These are phyloP conservation scores for Rehmannia glutinosa DNA, from an alignment of 257 asterid species.

Conservation along the genomic window DNA sequence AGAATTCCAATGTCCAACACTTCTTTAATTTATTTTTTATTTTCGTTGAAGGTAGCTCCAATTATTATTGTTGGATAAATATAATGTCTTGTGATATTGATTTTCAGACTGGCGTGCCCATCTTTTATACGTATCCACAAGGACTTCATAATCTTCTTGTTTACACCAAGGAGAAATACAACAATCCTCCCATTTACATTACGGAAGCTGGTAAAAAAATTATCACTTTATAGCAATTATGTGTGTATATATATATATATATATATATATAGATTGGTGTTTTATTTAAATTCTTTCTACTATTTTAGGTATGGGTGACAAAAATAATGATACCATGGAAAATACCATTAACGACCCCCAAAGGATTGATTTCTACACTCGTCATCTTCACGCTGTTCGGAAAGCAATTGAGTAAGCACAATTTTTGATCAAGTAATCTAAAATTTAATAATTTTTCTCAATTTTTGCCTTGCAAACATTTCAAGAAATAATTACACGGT, in stretches of 20 bases:
- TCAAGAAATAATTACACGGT: no score
- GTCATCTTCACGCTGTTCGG: slow-evolving; percentile 31
- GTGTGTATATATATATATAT: background rate
- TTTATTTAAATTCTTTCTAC: background rate
- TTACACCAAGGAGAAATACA: slow-evolving; percentile 37
- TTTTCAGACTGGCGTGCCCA: slow-evolving; percentile 33
- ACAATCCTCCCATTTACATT: slow-evolving; percentile 32
- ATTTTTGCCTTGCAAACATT: no score
- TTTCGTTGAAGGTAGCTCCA: no score
- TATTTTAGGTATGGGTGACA: slow-evolving; percentile 21
- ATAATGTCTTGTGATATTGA: no score
- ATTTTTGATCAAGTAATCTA: no score
- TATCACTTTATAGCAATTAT: no score
- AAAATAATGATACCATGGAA: background rate
- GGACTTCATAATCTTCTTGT: slow-evolving; percentile 37
- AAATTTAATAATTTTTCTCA: no score
- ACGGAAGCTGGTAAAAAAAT: slow-evolving; percentile 37
- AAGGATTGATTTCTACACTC: slow-evolving; percentile 31
- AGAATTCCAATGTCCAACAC: no score
- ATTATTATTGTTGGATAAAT: no score
- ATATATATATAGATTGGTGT: background rate
- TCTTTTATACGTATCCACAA: slow-evolving; percentile 26
- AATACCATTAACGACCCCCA: slow-evolving; percentile 16
- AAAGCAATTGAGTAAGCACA: slow-evolving; percentile 31
- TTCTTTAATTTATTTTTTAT: no score